Percentiles rank a stretch among this genome's conserved stretches.
These are phyloP conservation scores for Pisolithus microcarpus DNA, from an alignment of 768 basidiomycete genomes.

Conservation along the genomic window DNA sequence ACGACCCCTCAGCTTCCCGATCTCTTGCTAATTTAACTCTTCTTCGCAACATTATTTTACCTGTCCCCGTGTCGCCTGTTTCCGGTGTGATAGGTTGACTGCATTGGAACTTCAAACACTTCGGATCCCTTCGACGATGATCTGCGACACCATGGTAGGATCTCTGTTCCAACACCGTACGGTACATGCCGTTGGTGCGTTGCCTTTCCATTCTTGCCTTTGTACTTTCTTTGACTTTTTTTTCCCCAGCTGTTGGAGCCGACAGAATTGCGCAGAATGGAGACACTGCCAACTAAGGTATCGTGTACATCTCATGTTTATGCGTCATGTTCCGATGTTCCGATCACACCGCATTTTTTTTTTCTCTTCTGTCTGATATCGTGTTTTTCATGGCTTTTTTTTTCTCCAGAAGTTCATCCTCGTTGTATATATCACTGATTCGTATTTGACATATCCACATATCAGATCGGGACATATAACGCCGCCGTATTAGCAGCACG, in stretches of 20 bases:
- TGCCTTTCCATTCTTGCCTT: constrained; percentile 12
- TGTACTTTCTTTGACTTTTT: neutral
- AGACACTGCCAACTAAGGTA: constrained; percentile 95
- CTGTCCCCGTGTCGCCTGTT: neutral
- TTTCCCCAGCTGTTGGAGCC: constrained; percentile 64
- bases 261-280: constrained; percentile 89
- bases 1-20: neutral
- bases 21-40: neutral
- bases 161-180: constrained; percentile 83
- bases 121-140: constrained; percentile 82
- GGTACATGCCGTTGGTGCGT: constrained; percentile 72
- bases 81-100: constrained; percentile 55
- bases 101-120: constrained; percentile 84
- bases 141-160: constrained; percentile 97
- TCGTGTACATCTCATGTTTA: neutral
- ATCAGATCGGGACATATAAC: constrained; percentile 87
- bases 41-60: neutral
- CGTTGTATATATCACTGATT: neutral
- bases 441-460: neutral
- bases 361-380: neutral
- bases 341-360: neutral
- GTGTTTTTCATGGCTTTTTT: neutral
- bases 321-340: constrained; percentile 4
- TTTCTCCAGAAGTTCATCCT: neutral
- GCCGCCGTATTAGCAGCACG: constrained; percentile 87